Evolutionary conservation across 208 protist species (phyloP), one percentile per base, ranked within the genome.

Genomic region (Trichomonas vaginalis): DNA sequence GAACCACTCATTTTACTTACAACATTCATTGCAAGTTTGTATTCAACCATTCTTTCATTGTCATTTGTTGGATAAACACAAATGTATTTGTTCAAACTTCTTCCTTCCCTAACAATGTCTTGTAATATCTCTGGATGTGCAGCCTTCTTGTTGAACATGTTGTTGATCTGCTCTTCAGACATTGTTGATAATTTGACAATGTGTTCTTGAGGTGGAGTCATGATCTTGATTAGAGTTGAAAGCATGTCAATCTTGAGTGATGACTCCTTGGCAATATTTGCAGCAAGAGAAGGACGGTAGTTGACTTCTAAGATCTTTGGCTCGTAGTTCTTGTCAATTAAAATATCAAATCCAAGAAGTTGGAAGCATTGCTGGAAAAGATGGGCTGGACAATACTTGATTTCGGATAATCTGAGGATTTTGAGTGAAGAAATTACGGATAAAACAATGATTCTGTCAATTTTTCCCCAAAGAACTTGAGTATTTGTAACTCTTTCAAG

Each of bases 231-330:
- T 35, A 39, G n/a, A 35, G 82, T 48, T 12, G 23, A 15, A n/a
- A 80, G 32, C 62, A 80, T 80, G 8, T 80, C 32, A 8, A 80
- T 35, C 32, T 80, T 80, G 12, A 80, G 23, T 8, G 12, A 12
- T 37, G 32, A 35, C 32, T 80, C 62, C 32, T 80, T 80, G 8
- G 12, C 32, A 9, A 35, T 37, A n/a, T 80, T 9, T 12, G 32
- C 62, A 8, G 23, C n/a, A 87, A 99, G 97, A 45, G 98, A 99
- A 1, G 6, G 95, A 2, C 48, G 95, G 32, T 88, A 56, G 95
- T 97, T 97, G 35, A 97, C 35, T 87, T 97, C 96, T 9, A 97
- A 21, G 17, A 97, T 35, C 9, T 80, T 96, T 37, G 96, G 96
- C 32, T 88, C 2, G 3, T 96, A 86, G 42, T 62, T 47, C 37